Conservation (phyloP, 2,329 filamentous ascomycete species). For the Fulvia fulva region DNA sequence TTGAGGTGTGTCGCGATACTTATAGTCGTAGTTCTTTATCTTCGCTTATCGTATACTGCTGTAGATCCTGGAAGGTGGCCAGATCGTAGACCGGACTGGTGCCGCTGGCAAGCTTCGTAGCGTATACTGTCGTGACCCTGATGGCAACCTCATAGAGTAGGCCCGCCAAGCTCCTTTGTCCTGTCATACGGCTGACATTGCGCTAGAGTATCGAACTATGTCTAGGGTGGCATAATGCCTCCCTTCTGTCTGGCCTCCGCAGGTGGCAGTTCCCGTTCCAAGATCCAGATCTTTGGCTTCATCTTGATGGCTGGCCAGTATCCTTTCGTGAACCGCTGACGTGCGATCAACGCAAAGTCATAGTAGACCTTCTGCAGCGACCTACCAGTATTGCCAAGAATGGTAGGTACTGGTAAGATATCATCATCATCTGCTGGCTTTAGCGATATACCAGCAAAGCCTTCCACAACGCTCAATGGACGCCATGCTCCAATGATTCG, state of each 20-base stretch:
- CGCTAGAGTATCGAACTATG: slow-evolving; percentile 29
- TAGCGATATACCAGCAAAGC: slow-evolving; percentile 49
- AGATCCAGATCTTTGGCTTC: slow-evolving; percentile 51
- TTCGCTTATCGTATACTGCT: not conserved
- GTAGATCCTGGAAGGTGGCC: slow-evolving; percentile 42
- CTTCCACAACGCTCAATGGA: slow-evolving; percentile 47
- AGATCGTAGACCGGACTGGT: slow-evolving; percentile 54
- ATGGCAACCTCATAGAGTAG: slow-evolving; percentile 61
- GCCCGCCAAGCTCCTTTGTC: slow-evolving; percentile 25
- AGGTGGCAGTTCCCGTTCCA: slow-evolving; percentile 36
- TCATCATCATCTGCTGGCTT: slow-evolving; percentile 36
- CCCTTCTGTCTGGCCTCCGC: slow-evolving; percentile 1
- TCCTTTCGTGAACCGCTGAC: slow-evolving; percentile 41
- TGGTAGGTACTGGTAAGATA: slow-evolving; percentile 17
- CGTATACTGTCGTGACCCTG: slow-evolving; percentile 59
- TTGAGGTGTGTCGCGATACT: slow-evolving; percentile 39
- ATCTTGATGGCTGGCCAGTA: slow-evolving; percentile 55
- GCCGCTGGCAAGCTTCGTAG: slow-evolving; percentile 54
- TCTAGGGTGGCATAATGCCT: slow-evolving; percentile 16
- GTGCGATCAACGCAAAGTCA: slow-evolving; percentile 8
- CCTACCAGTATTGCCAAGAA: slow-evolving; percentile 8
- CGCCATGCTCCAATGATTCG: slow-evolving; percentile 51
- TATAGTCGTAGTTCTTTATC: slow-evolving; percentile 5
- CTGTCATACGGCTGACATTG: not conserved
- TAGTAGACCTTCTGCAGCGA: slow-evolving; percentile 17